Base-by-base conservation (phyloP, 164 flowering plant genomes). In the Cinnamomum micranthum region DNA sequence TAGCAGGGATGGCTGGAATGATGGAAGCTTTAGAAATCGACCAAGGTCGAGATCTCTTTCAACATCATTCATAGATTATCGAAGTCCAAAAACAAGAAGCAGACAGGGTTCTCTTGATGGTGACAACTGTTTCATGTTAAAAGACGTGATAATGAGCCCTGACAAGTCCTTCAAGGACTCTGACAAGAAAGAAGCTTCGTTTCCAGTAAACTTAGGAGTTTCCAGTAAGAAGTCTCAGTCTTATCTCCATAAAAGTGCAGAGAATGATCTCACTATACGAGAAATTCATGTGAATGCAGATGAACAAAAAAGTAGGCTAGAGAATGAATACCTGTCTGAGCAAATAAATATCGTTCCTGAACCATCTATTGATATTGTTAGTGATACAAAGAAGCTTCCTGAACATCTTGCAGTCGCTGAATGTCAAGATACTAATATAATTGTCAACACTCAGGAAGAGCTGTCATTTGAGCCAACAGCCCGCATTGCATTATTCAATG, bases 1-100 rank as follows among this genome's bases (percentile, higher is more conserved):
- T 80, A 88, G 94, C 77, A 86, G 86, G 81, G 94, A 92, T 82
- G 96, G 96, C n/a, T 90, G 93, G 94, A 92, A 89, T 75, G 89
- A 88, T 82, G 89, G 73, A 13, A 78, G 65, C 69, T 59, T 78
- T 14, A 75, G 71, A 64, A 82, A 50, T 41, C 71, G 86, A 69
- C 76, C 87, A 63, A 83, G 87, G 79, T 90, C 95, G 33, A 88
- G 83, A 76, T 75, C 77, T 75, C 50, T 70, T 27, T 70, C 76
- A 50, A 69, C 70, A 20, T 73, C 76, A 47, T 73, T 70, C 7
- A 66, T 70, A 41, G 17, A 50, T n/a, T 28, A 65, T 73, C 63
- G 31, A 28, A 50, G 41, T 52, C 22, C 25, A 19, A 73, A 65
- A 28, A 50, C 41, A 5, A 66, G 63, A 7, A 28, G 69, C 59